Conservation (phyloP, 2,329 filamentous ascomycete species). For the Cryoendolithus antarcticus region DNA sequence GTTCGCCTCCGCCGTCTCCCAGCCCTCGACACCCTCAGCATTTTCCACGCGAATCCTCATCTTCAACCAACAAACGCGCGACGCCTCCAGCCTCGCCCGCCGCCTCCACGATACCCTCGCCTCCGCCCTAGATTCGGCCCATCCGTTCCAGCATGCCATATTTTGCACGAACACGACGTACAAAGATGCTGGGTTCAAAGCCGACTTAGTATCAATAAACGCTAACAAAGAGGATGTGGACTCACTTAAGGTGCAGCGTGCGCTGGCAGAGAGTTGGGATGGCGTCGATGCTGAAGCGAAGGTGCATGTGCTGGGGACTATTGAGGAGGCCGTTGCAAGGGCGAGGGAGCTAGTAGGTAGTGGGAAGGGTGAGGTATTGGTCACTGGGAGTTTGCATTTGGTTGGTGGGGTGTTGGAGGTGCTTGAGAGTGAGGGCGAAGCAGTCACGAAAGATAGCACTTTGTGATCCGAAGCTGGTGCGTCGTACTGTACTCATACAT, state of each 20-base stretch:
- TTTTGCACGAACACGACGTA: slow-evolving; percentile 72
- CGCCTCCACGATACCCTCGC: slow-evolving; percentile 48
- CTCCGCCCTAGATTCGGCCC: slow-evolving; percentile 24
- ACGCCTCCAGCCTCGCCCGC: slow-evolving; percentile 54
- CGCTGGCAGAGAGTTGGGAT: slow-evolving; percentile 50
- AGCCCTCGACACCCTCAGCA: slow-evolving; percentile 21
- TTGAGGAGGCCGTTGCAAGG: slow-evolving; percentile 55
- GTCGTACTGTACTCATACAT: no score
- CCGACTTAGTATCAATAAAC: slow-evolving; percentile 52
- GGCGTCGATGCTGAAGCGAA: slow-evolving; percentile 39
- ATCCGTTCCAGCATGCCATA: slow-evolving; percentile 57
- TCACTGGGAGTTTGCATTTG: slow-evolving; percentile 75
- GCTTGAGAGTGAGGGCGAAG: slow-evolving; percentile 39
- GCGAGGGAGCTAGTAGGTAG: slow-evolving; percentile 33
- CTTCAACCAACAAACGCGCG: slow-evolving; percentile 87
- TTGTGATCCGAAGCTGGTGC: no score
- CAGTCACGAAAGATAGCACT: no score
- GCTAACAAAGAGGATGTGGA: slow-evolving; percentile 46
- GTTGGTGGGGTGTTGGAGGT: slow-evolving; percentile 68
- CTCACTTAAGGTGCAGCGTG: slow-evolving; percentile 53
- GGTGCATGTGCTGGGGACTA: slow-evolving; percentile 49
- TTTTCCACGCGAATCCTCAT: slow-evolving; percentile 48
- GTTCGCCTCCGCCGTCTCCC: slow-evolving; percentile 42
- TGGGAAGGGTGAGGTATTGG: slow-evolving; percentile 48
- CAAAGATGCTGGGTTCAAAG: slow-evolving; percentile 45